These are phyloP conservation scores for Candida nanaspora DNA, from an alignment of 805 yeast species.

Conservation along the genomic window DNA sequence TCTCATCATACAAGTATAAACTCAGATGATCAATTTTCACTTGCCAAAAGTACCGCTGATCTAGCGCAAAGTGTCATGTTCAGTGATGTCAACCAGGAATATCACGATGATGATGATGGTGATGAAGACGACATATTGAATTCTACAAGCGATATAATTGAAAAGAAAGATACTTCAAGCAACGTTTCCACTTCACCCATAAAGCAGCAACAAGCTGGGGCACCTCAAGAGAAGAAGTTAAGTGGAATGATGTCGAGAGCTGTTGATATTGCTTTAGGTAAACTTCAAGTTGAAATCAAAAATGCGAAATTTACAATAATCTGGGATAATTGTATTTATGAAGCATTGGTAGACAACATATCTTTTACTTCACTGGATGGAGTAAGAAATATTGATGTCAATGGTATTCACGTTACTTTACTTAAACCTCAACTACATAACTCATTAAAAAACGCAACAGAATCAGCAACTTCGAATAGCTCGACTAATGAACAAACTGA, in stretches of 20 bases:
- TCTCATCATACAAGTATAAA: slow-evolving; percentile 23
- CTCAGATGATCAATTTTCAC: slow-evolving; percentile 31
- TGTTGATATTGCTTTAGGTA: slow-evolving; percentile 59
- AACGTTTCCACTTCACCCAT: not conserved
- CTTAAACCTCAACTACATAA: slow-evolving; percentile 28
- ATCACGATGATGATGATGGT: slow-evolving; percentile 20
- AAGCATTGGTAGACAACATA: slow-evolving; percentile 24
- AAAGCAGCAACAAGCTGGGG: not conserved
- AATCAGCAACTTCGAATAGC: too few relatives aligned
- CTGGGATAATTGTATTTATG: slow-evolving; percentile 35
- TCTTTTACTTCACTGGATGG: slow-evolving; percentile 38
- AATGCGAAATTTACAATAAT: slow-evolving; percentile 42
- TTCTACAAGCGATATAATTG: not conserved
- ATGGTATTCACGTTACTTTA: slow-evolving; percentile 33
- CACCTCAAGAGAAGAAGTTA: slow-evolving; percentile 27
- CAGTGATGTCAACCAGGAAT: slow-evolving; percentile 30
- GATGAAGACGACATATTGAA: slow-evolving; percentile 7
- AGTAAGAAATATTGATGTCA: slow-evolving; percentile 30
- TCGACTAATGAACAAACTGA: slow-evolving; percentile 2
- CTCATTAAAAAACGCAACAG: too few relatives aligned
- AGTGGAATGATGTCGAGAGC: slow-evolving; percentile 57
- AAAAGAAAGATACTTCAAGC: not conserved
- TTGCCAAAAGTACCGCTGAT: slow-evolving; percentile 70
- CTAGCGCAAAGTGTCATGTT: slow-evolving; percentile 55
- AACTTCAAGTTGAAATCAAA: slow-evolving; percentile 43